phyloP scores from a whole-genome alignment of 2,329 filamentous ascomycete species.

The Hortaea sp. region DNA sequence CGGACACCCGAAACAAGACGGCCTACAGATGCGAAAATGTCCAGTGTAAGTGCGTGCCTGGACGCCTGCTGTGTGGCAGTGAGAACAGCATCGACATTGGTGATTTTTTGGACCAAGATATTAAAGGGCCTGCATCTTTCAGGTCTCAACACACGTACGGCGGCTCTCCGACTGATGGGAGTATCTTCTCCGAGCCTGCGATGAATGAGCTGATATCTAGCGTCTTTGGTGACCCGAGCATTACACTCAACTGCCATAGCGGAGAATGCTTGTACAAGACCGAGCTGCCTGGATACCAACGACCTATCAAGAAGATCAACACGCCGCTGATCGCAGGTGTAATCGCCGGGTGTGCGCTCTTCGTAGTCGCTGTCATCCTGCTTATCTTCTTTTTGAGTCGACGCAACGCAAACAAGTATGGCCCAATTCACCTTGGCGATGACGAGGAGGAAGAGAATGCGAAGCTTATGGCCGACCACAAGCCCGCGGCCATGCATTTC shows the following conservation, averaged over 20 bases:
- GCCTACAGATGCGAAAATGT: conserved; percentile 77
- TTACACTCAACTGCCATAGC: conserved; percentile 68
- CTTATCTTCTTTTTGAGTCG: conserved; percentile 80
- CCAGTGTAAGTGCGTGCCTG: conserved; percentile 77
- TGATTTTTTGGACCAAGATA: conserved; percentile 73
- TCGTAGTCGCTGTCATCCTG: conserved; percentile 78
- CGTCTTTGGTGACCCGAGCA: conserved; percentile 87
- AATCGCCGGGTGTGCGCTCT: conserved; percentile 76
- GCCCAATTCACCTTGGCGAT: conserved; percentile 67
- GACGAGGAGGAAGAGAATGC: conserved; percentile 75
- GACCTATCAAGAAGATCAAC: conserved; percentile 89
- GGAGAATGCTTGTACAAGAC: conserved; percentile 92
- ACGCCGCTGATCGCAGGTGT: conserved; percentile 90
- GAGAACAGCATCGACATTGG: conserved; percentile 83
- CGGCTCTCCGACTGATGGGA: conserved; percentile 55
- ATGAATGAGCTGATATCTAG: conserved; percentile 85
- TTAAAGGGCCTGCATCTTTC: conserved; percentile 82
- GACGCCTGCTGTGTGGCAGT: conserved; percentile 88
- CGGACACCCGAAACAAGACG: conserved; percentile 66
- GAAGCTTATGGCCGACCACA: conserved; percentile 84
- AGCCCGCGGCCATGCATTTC: conserved; percentile 79
- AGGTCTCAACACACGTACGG: conserved; percentile 51
- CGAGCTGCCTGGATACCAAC: conserved; percentile 81
- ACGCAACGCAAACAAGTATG: conserved; percentile 52
- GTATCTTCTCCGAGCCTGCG: conserved; percentile 78